Base-by-base conservation (phyloP, 2,329 filamentous ascomycete genomes). In the Periconia sp. region DNA sequence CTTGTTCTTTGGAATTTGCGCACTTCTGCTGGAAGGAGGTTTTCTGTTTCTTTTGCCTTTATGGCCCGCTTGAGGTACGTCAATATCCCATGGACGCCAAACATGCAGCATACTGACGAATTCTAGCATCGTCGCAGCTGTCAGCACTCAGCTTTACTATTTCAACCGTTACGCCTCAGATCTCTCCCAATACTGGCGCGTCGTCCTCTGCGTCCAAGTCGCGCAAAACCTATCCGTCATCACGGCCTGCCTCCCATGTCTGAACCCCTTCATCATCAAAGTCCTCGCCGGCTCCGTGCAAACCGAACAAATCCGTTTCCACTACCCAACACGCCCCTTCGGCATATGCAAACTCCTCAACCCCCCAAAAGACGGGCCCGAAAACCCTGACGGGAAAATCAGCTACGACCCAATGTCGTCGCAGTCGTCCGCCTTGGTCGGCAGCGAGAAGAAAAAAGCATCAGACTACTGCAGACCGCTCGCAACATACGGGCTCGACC, bases 161-260 rank as follows among this genome's bases (percentile, higher is more conserved):
- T 64, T 64, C 57, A 69, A 68, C 51, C 46, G 40, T 2, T 51
- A 55, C 17, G 8, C 17, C 7, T 8, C 27, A 2, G 56, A 63
- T 37, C 52, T 53, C n/a, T 60, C 60, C 10, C 58, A 56, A 42
- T 59, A 53, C 41, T 70, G 65, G 66, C 55, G 54, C 5, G 54
- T 52, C 0, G 57, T 56, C 2, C 57, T 70, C 1, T 65, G 61
- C 51, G 48, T 64, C 31, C 66, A 69, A 37, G 57, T 68, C 17
- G 63, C 66, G 19, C 68, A 70, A 41, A 64, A 67, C 7, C 60
- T 70, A 11, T 64, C 65, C 40, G 47, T 70, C 52, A 65, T 69
- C 40, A 66, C 61, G 31, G 66, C 68, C 19, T 68, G 64, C 37
- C 50, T 69, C 2, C 66, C 65, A 14, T 61, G 55, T 17, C 52